These are phyloP conservation scores for Vigna mungo DNA, from an alignment of 306 rosid species.

Conservation along the genomic window DNA sequence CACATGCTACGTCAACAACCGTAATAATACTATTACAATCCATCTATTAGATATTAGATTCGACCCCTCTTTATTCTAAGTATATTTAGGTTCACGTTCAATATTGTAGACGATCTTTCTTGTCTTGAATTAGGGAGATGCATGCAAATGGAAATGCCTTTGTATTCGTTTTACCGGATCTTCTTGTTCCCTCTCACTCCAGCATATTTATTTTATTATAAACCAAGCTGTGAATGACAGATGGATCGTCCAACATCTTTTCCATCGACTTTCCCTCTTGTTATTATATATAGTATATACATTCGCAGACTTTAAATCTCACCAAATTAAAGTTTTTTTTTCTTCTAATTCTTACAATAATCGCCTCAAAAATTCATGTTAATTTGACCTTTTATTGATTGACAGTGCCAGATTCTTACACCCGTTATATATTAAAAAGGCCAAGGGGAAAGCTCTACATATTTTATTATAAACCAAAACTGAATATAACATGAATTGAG, in stretches of 20 bases:
- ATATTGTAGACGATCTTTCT: slow-evolving; percentile 56
- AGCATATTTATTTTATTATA: slow-evolving; percentile 53
- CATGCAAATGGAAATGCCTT: slow-evolving; percentile 45
- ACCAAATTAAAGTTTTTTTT: no score
- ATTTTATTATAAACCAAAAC: background rate
- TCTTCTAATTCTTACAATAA: no score
- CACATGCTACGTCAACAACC: slow-evolving; percentile 74
- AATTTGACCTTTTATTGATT: no score
- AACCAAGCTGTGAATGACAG: slow-evolving; percentile 43
- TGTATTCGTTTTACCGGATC: slow-evolving; percentile 46
- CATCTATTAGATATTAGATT: slow-evolving; percentile 13
- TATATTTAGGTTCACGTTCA: slow-evolving; percentile 44
- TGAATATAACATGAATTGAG: background rate
- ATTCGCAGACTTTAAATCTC: no score
- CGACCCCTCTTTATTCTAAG: slow-evolving; percentile 24
- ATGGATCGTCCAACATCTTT: slow-evolving; percentile 36
- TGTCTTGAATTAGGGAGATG: slow-evolving; percentile 50
- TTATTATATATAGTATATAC: background rate
- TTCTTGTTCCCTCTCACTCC: slow-evolving; percentile 56
- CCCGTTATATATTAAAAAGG: background rate
- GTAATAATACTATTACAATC: background rate
- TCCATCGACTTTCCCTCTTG: slow-evolving; percentile 37
- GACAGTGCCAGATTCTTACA: no score
- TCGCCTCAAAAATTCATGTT: background rate
- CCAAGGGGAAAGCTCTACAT: slow-evolving; percentile 5